Conservation (phyloP, 208 protist species). For the Trypanosoma avium region DNA sequence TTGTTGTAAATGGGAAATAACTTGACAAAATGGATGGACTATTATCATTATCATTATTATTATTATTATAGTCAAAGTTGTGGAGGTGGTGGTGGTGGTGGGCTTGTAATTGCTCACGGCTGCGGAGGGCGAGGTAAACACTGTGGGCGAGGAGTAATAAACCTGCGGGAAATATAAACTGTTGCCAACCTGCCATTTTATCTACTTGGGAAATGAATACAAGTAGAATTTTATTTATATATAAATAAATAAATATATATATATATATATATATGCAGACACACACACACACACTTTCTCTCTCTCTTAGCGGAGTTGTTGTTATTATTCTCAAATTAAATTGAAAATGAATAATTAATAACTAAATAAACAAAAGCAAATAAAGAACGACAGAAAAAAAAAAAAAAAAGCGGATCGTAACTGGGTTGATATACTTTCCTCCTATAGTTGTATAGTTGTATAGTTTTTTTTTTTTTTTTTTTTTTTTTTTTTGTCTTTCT, state of each 20-base stretch:
- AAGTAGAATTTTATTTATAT: conserved; percentile 1
- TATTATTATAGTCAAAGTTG: no score
- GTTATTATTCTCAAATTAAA: no score
- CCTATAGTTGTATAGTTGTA: no score
- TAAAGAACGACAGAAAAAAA: conserved; percentile 7
- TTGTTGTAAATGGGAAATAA: no score
- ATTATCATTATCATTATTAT: no score
- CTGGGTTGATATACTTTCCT: neutral
- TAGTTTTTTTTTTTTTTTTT: neutral
- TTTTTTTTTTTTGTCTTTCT: neutral
- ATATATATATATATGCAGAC: conserved; percentile 8
- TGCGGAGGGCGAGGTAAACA: conserved; percentile 59
- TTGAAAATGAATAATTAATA: no score
- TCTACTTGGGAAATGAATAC: neutral
- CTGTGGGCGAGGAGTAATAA: conserved; percentile 59
- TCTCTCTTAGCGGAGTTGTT: no score
- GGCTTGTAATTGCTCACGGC: conserved; percentile 70
- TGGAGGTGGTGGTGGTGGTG: conserved; percentile 44
- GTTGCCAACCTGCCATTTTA: conserved; percentile 16
- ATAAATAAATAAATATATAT: neutral
- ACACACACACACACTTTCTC: neutral
- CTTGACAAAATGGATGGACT: no score
- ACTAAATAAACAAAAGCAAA: no score
- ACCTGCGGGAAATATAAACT: conserved; percentile 53
- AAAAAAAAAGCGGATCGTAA: neutral